Evolutionary conservation across 306 rosid genomes (phyloP).

Genomic region (Rosa lucieae): DNA sequence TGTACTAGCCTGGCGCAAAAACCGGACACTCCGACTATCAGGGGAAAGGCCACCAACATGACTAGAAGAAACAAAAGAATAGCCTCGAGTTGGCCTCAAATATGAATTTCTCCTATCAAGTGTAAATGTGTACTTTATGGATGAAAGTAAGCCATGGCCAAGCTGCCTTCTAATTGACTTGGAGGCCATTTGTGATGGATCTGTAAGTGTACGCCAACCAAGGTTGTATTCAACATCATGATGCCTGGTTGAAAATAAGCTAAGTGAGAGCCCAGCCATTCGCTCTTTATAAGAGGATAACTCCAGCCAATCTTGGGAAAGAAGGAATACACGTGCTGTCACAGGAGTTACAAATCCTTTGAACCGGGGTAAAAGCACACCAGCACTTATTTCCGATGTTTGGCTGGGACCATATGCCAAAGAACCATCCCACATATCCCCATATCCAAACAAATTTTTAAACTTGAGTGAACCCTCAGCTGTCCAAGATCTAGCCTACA

Average conservation of each 20-base stretch:
- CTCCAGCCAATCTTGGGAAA: conserved; percentile 95
- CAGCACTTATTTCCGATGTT: conserved; percentile 80
- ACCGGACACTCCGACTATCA: conserved; percentile 74
- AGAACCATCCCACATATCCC: conserved; percentile 93
- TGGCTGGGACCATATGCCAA: conserved; percentile 84
- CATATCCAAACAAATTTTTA: conserved; percentile 88
- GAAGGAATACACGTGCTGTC: conserved; percentile 64
- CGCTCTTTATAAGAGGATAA: conserved; percentile 90
- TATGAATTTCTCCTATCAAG: conserved; percentile 81
- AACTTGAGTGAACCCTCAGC: conserved; percentile 77
- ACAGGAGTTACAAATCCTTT: conserved; percentile 64
- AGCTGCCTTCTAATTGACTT: conserved; percentile 95
- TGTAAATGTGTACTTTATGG: conserved; percentile 80
- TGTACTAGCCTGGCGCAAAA: conserved; percentile 76
- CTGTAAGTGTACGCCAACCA: conserved; percentile 93
- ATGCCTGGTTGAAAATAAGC: conserved; percentile 65
- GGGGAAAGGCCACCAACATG: conserved; percentile 94
- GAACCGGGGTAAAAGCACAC: conserved; percentile 72
- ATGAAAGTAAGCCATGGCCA: conserved; percentile 86
- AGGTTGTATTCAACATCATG: conserved; percentile 86
- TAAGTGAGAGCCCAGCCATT: conserved; percentile 73
- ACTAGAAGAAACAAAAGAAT: conserved; percentile 85
- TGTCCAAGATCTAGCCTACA: conserved; percentile 88
- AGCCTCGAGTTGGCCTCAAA: conserved; percentile 76
- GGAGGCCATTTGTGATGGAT: conserved; percentile 87